Evolutionary conservation across 2,329 filamentous ascomycete genomes (phyloP).

Genomic region (Epichloe baconii): DNA sequence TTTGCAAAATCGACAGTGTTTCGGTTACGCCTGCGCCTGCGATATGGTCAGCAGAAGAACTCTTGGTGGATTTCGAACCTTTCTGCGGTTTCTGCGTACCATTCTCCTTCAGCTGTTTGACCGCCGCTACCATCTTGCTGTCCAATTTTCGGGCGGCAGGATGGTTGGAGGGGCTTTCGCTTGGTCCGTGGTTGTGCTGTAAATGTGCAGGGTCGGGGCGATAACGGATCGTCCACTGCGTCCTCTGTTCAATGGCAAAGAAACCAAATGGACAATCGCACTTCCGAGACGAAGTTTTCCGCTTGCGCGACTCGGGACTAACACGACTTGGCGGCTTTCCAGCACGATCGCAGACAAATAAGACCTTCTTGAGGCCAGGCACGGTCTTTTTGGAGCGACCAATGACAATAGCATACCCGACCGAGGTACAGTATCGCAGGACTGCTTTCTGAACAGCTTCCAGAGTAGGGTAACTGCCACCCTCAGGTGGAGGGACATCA

Average conservation of each 20-base stretch:
- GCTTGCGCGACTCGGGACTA: constrained; percentile 50
- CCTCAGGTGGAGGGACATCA: constrained; percentile 53
- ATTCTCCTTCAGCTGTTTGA: constrained; percentile 52
- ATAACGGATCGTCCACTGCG: constrained; percentile 54
- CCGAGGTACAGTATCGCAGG: constrained; percentile 50
- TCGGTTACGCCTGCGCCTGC: constrained; percentile 50
- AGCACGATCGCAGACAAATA: constrained; percentile 53
- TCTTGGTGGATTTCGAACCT: constrained; percentile 3
- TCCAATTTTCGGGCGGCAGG: constrained; percentile 53
- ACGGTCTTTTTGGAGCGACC: constrained; percentile 56
- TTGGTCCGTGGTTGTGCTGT: constrained; percentile 51
- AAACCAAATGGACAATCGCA: constrained; percentile 59
- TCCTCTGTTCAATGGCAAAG: constrained; percentile 54
- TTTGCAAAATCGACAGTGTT: constrained; percentile 53
- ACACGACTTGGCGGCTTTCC: constrained; percentile 49
- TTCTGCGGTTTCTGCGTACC: constrained; percentile 30
- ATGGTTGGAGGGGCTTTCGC: constrained; percentile 53
- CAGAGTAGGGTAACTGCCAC: constrained; percentile 49
- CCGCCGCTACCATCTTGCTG: constrained; percentile 54
- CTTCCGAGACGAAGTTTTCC: constrained; percentile 55
- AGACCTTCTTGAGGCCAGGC: constrained; percentile 52
- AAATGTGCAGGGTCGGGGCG: constrained; percentile 45
- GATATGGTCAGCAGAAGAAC: constrained; percentile 9
- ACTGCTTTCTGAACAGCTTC: constrained; percentile 53
- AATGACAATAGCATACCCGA: constrained; percentile 56